A percentile compares a stretch with the other conserved stretches of the same genome.
Evolutionary conservation across 805 yeast species (phyloP).

Genomic region (Lachancea thermotolerans): DNA sequence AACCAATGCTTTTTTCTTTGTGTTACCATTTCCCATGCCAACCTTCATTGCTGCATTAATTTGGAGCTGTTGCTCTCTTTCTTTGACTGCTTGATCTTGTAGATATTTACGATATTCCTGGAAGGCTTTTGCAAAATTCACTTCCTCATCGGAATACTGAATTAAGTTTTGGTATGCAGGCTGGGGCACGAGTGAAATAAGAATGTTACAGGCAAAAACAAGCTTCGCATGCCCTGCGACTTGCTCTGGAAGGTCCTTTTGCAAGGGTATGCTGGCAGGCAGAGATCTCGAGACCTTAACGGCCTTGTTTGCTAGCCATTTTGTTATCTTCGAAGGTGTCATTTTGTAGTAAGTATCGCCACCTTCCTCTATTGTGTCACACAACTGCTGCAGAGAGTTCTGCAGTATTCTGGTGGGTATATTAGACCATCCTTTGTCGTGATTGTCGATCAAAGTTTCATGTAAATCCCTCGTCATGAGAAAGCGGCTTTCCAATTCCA

Average conservation of each 20-base stretch:
- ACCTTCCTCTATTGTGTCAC: conserved; percentile 38
- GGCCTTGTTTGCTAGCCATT: conserved; percentile 36
- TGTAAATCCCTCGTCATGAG: conserved; percentile 28
- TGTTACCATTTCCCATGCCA: conserved; percentile 20
- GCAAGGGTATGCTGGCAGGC: conserved; percentile 33
- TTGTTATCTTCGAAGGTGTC: conserved; percentile 34
- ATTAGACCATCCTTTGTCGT: conserved; percentile 22
- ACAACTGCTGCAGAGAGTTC: conserved; percentile 28
- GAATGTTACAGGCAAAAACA: conserved; percentile 33
- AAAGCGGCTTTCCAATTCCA: conserved; percentile 14
- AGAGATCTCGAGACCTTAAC: conserved; percentile 31
- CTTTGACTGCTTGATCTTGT: conserved; percentile 13
- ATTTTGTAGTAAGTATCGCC: conserved; percentile 42
- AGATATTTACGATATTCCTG: conserved; percentile 27
- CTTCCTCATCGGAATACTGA: conserved; percentile 3
- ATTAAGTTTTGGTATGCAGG: conserved; percentile 30
- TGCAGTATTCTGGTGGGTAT: conserved; percentile 17
- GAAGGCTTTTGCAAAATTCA: conserved; percentile 30
- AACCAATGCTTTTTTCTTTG: conserved; percentile 3
- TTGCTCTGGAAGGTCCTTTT: conserved; percentile 26
- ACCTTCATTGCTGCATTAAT: conserved; percentile 28
- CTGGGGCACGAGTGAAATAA: conserved; percentile 45
- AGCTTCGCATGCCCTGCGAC: conserved; percentile 34
- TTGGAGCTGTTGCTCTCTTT: conserved; percentile 25
- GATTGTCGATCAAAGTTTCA: conserved; percentile 27